Evolutionary conservation across 805 yeast species (phyloP), one percentile per base, ranked within the genome.

Genomic region (Candida quercuum): DNA sequence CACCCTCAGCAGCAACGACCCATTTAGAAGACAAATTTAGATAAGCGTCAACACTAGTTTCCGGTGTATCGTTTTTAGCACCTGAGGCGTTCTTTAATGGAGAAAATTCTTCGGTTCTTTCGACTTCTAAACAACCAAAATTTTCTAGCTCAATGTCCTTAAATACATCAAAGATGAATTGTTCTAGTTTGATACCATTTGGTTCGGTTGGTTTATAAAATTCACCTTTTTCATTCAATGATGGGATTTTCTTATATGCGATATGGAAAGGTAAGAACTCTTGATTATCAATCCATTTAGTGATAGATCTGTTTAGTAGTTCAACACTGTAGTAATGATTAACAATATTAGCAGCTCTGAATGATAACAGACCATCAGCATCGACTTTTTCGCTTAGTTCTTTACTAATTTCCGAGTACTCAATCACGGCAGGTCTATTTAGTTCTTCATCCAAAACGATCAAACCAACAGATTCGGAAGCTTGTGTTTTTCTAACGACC

Each of bases 301-400:
- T 81, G 42, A 88, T 68, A 62, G 68, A 67, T 23, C 63, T 47
- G 20, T 63, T 60, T 51, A 93, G 66, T 52, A 88, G 74, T n/a
- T 74, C 81, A 32, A 86, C 86, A 4, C 89, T 81, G 62, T 91
- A 93, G 63, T 89, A 93, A 63, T 93, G 99, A 59, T 93, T 93
- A 38, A 93, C 99, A 46, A 93, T 93, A 62, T 93, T 93, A 19
- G 96, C 99, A 4, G 98, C 96, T 49, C 98, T 75, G 49, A 87
- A 74, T 46, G 74, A 74, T 41, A 93, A 70, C 43, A 81, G 67
- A 14, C 80, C 83, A 19, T 70, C 59, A n/a, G 43, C 40, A 45
- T 83, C 93, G 20, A 62, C 63, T 42, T 76, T 78, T 51, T 76
- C 76, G 17, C 91, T 81, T 52, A 89, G 69, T 47, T 83, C 89